Base-by-base conservation (phyloP, 805 yeast genomes). In the Priceomyces haplophilus region DNA sequence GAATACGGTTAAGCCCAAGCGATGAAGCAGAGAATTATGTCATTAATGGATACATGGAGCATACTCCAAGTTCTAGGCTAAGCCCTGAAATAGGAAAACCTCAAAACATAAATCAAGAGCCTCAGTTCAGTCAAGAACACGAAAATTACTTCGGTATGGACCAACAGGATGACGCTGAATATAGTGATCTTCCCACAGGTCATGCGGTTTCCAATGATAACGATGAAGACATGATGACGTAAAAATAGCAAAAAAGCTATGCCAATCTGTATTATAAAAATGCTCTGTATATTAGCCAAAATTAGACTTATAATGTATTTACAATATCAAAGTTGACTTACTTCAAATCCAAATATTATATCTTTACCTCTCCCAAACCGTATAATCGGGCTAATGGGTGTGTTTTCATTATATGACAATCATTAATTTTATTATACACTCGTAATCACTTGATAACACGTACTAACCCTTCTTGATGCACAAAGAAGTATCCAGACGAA, bases 21-120 rank as follows among this genome's bases (percentile, higher is more conserved):
- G 61, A 59, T 41, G 74, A 69, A 47, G 70, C 64, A 1, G 74
- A 69, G 46, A 48, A 53, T 20, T 69, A 69, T 44, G 72, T 69
- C 16, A 44, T 64, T 24, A 64, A 62, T 27, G 70, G 69, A 6
- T 64, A 64, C 44, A 48, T 44, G 17, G 45, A 46, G 34, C 42
- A 43, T 40, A 48, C 47, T 8, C 46, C 53, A n/a, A 39, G 45
- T 8, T 47, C 49, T 30, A 34, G 23, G 16, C 8, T 25, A 18
- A 18, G 41, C 8, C 45, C 45, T 15, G 6, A 13, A 29, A 38
- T 13, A 15, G 24, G 15, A 34, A 18, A 13, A 19, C 24, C 37
- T 12, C 13, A 17, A 21, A 11, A 5, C 15, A 15, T 8, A 3
- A 13, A 13, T 43, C 40, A 38, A 12, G 41, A 42, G n/a, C 24